These are phyloP conservation scores for Neurospora crassa DNA, from an alignment of 2,329 filamentous ascomycete genomes.

Conservation along the genomic window DNA sequence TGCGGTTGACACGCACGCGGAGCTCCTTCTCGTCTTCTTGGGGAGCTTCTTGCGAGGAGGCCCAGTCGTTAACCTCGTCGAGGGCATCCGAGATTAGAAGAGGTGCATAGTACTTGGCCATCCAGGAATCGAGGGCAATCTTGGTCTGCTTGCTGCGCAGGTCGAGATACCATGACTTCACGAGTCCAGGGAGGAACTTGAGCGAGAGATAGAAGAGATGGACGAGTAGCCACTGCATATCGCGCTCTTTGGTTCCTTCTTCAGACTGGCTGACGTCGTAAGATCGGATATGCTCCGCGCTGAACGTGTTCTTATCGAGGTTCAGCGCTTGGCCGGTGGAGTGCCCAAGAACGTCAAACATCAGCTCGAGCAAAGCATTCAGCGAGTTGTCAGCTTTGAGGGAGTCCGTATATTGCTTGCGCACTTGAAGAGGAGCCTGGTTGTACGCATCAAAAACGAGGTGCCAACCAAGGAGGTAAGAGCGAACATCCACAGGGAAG, in stretches of 20 bases:
- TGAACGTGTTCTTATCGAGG: slow-evolving; percentile 58
- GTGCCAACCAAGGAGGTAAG: slow-evolving; percentile 83
- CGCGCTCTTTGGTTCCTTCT: slow-evolving; percentile 55
- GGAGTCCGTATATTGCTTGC: slow-evolving; percentile 68
- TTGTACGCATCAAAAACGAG: slow-evolving; percentile 80
- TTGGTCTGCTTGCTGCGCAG: slow-evolving; percentile 74
- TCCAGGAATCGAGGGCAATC: slow-evolving; percentile 74
- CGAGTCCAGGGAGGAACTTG: slow-evolving; percentile 66
- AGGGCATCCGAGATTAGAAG: slow-evolving; percentile 57
- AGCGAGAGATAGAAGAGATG: slow-evolving; percentile 80
- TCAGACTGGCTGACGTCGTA: slow-evolving; percentile 45
- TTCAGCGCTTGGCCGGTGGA: slow-evolving; percentile 64
- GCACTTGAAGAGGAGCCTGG: slow-evolving; percentile 70
- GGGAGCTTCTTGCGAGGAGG: slow-evolving; percentile 39
- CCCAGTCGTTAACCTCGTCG: slow-evolving; percentile 60
- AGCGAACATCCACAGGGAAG: slow-evolving; percentile 61
- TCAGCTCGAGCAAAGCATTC: slow-evolving; percentile 62
- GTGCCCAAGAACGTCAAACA: slow-evolving; percentile 77
- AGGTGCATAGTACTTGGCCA: slow-evolving; percentile 70
- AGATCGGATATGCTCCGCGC: slow-evolving; percentile 41
- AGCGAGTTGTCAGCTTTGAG: slow-evolving; percentile 68
- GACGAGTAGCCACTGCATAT: slow-evolving; percentile 73
- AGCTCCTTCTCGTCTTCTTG: slow-evolving; percentile 46
- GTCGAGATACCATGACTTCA: slow-evolving; percentile 76
- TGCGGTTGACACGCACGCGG: slow-evolving; percentile 59